Percentiles rank a stretch among this genome's conserved stretches.
Evolutionary conservation across 495 filamentous ascomycete species (phyloP).

Genomic region (Symbiotaphrina buchneri): DNA sequence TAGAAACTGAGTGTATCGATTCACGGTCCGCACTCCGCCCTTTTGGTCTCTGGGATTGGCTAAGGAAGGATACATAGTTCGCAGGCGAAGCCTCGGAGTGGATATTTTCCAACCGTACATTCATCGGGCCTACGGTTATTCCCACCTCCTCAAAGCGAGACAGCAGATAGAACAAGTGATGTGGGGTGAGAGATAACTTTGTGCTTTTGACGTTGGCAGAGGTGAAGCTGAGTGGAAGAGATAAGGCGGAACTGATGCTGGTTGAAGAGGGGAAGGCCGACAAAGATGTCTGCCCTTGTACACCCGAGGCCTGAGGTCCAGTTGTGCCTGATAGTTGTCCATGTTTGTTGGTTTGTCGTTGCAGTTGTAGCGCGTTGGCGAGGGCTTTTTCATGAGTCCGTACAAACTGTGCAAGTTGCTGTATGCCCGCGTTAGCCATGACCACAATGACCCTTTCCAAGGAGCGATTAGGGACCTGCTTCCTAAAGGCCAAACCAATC

Average conservation of each 20-base stretch:
- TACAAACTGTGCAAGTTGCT: slow-evolving; percentile 91
- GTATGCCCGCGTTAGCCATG: slow-evolving; percentile 8
- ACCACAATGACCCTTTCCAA: slow-evolving; percentile 2
- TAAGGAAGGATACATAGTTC: slow-evolving; percentile 91
- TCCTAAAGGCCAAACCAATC: slow-evolving; percentile 4
- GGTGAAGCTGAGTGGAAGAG: slow-evolving; percentile 65
- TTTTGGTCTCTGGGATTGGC: slow-evolving; percentile 51
- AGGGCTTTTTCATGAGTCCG: slow-evolving; percentile 93
- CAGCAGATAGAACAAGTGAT: slow-evolving; percentile 90
- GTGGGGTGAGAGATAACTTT: slow-evolving; percentile 84
- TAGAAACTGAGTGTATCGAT: slow-evolving; percentile 87
- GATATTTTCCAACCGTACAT: slow-evolving; percentile 81
- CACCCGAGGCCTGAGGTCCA: slow-evolving; percentile 11
- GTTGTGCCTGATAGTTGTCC: slow-evolving; percentile 25
- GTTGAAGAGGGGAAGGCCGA: slow-evolving; percentile 47
- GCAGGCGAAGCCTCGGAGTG: slow-evolving; percentile 67
- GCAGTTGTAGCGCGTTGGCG: slow-evolving; percentile 80
- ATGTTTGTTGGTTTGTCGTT: slow-evolving; percentile 44
- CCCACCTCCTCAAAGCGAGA: slow-evolving; percentile 84
- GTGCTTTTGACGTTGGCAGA: slow-evolving; percentile 69
- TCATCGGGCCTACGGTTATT: slow-evolving; percentile 85
- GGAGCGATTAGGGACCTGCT: background rate
- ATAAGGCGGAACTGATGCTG: slow-evolving; percentile 59
- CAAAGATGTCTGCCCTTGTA: slow-evolving; percentile 21
- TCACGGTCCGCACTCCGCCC: slow-evolving; percentile 60